Conservation (phyloP, 1,284 basidiomycete genomes). For the Cutaneotrichosporon arboriforme region DNA sequence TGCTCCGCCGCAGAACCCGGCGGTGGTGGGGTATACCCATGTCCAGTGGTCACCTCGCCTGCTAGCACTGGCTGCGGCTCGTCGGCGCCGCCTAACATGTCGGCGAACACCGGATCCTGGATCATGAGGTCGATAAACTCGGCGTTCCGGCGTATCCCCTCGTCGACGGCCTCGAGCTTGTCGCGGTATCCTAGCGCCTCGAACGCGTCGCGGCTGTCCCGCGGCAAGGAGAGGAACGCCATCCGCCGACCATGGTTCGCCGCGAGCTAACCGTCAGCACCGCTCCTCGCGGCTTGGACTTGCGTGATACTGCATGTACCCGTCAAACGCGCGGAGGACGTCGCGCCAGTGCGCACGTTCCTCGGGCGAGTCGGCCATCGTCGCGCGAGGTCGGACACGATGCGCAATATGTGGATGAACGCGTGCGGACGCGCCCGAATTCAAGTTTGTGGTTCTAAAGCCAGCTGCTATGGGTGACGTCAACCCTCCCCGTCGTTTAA, state of each 20-base stretch:
- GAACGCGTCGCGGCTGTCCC: conserved; percentile 33
- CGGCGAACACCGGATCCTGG: conserved; percentile 41
- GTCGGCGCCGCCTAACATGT: conserved; percentile 32
- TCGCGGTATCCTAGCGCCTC: conserved; percentile 42
- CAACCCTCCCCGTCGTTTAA: too few relatives aligned
- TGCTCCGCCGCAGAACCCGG: background rate
- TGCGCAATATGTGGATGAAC: background rate
- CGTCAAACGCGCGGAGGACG: conserved; percentile 41
- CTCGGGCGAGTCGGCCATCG: conserved; percentile 23
- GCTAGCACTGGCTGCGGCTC: background rate
- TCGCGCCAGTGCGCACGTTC: conserved; percentile 43
- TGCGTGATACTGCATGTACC: conserved; percentile 48
- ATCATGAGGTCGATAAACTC: conserved; percentile 48
- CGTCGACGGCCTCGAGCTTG: conserved; percentile 48
- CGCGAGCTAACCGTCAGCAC: conserved; percentile 33
- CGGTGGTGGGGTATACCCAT: too few relatives aligned
- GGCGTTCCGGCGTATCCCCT: conserved; percentile 47
- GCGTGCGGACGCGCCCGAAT: background rate
- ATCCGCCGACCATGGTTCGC: conserved; percentile 45
- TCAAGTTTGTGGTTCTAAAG: background rate
- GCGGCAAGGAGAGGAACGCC: conserved; percentile 42
- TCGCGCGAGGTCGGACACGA: background rate
- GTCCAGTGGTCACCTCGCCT: background rate
- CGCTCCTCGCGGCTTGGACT: background rate
- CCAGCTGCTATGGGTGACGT: background rate